These are phyloP conservation scores for Tricholoma saponaceum DNA, from an alignment of 768 basidiomycete genomes.

Conservation along the genomic window DNA sequence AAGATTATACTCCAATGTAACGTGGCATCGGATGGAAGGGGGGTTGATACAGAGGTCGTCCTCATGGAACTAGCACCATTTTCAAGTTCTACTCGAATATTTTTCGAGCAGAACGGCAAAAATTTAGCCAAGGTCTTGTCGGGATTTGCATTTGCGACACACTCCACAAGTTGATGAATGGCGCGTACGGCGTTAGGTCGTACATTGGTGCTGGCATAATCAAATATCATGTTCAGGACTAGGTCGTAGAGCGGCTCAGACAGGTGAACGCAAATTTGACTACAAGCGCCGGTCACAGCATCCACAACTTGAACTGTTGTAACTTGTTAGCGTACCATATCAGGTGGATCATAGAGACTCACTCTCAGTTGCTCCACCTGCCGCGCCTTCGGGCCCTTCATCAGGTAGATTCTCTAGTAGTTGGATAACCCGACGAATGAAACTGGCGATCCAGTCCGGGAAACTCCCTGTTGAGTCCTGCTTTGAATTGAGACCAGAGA, in stretches of 20 bases:
- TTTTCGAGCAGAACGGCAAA: conserved; percentile 64
- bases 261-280: conserved; percentile 71
- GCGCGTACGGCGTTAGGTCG: conserved; percentile 84
- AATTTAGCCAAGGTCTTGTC: conserved; percentile 76
- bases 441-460: conserved; percentile 80
- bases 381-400: conserved; percentile 61
- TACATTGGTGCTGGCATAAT: conserved; percentile 78
- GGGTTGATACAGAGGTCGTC: conserved; percentile 65
- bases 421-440: conserved; percentile 74
- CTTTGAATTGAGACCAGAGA: neutral
- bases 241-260: conserved; percentile 74
- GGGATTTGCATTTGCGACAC: conserved; percentile 78
- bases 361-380: conserved; percentile 67
- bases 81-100: conserved; percentile 75
- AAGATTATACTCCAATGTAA: conserved; percentile 75
- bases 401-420: conserved; percentile 85
- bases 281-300: conserved; percentile 71
- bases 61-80: conserved; percentile 75
- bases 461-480: conserved; percentile 69
- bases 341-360: conserved; percentile 1
- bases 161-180: conserved; percentile 82
- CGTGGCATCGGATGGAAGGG: conserved; percentile 77
- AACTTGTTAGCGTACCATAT: neutral
- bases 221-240: conserved; percentile 77
- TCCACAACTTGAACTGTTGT: conserved; percentile 67